Base-by-base conservation (phyloP, 192 early-diverging fungal genomes). In the Martensiomyces pterosporus region DNA sequence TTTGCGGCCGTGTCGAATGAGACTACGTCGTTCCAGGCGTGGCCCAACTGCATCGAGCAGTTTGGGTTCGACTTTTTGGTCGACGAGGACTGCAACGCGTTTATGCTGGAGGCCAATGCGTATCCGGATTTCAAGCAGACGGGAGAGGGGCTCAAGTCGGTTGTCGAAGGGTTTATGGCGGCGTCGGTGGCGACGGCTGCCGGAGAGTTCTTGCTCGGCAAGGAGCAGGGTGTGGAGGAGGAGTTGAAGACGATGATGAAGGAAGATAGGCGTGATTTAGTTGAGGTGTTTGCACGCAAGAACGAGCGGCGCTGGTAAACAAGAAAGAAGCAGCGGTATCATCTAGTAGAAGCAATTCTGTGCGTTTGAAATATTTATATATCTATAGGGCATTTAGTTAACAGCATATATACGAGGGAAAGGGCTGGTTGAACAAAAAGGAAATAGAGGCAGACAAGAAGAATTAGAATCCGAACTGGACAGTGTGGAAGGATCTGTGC, bases 61-160 rank as follows among this genome's bases (percentile, higher is more conserved):
- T 83, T 82, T 77, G 83, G 83, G 14, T 73, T 85, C 39, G 83
- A 83, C 40, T 85, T 85, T 55, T 37, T 83, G 42, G 67, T 85
- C 9, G 80, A 85, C 39, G 60, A 78, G 34, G 48, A 79, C 16
- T 68, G 57, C 29, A 61, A 60, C 9, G 75, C 67, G 0, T 72
- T 64, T 44, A 64, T 83, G 49, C 60, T 85, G 27, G 82, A 85
- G 44, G 80, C 81, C 23, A 85, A 85, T 49, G 80, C 83, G 6
- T 85, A 78, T 42, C 83, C 83, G 14, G 83, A 83, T 54, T 85
- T 85, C 47, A 83, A 83, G 49, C 83, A 85, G 43, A 85, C 83
- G 1, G 82, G 83, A 10, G 64, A 62, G 17, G 39, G 38, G 9
- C 52, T 75, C 9, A 75, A 77, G 47, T 64, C 64, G 32, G 60